Percentiles rank a stretch among this genome's conserved stretches.
Evolutionary conservation across 441 rosid genomes (phyloP).

Genomic region (Manihot esculenta): DNA sequence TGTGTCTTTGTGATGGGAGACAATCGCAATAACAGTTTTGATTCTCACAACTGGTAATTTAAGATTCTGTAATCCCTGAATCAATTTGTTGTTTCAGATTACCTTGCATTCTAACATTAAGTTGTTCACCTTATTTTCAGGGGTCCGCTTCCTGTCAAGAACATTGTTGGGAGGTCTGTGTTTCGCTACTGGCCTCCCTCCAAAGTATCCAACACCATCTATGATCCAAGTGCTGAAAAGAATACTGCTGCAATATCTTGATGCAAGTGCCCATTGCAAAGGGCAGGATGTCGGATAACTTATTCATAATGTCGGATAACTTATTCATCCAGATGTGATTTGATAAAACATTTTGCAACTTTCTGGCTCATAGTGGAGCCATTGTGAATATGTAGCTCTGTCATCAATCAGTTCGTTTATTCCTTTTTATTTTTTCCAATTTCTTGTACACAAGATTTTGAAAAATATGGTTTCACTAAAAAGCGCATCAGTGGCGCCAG

Average conservation of each 20-base stretch:
- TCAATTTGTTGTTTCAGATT: background rate
- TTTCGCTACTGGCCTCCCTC: constrained; percentile 94
- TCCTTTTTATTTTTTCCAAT: too few relatives aligned
- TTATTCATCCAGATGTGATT: background rate
- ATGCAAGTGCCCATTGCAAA: constrained; percentile 21
- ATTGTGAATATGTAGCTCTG: constrained; percentile 17
- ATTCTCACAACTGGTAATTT: constrained; percentile 86
- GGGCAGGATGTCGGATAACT: constrained; percentile 1
- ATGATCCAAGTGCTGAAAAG: constrained; percentile 34
- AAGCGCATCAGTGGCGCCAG: too few relatives aligned
- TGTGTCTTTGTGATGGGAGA: constrained; percentile 97
- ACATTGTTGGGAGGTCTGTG: constrained; percentile 88
- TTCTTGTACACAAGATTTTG: too few relatives aligned
- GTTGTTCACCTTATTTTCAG: constrained; percentile 34
- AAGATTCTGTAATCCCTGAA: background rate
- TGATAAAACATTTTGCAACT: background rate
- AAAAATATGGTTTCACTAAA: too few relatives aligned
- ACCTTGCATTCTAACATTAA: constrained; percentile 1
- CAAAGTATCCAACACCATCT: constrained; percentile 61
- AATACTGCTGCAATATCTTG: constrained; percentile 45
- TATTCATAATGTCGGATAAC: background rate
- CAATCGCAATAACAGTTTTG: constrained; percentile 91
- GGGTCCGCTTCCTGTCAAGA: constrained; percentile 88
- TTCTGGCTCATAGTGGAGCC: constrained; percentile 5
- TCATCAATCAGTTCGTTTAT: constrained; percentile 20